A percentile compares a stretch with the other conserved stretches of the same genome.
Evolutionary conservation across 2,329 filamentous ascomycete genomes (phyloP).

Genomic region (Cylindrodendrum hubeiense): DNA sequence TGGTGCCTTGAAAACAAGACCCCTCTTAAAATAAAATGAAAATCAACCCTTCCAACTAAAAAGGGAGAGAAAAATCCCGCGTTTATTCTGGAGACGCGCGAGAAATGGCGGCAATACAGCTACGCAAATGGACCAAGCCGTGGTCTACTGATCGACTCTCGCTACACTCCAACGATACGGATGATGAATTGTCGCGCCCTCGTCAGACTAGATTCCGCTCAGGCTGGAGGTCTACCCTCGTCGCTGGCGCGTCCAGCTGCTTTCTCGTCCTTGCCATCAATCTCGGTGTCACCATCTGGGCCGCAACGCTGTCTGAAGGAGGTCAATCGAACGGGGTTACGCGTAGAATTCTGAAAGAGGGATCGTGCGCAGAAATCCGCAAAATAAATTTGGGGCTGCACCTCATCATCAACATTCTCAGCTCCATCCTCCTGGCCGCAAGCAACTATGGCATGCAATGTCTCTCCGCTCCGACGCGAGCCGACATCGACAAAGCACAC

Average conservation of each 20-base stretch:
- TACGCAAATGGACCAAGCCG: not conserved
- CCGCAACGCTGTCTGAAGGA: not conserved
- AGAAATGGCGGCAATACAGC: too few relatives aligned
- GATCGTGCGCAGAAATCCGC: conserved; percentile 5
- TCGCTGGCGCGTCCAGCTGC: not conserved
- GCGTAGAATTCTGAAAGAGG: conserved; percentile 4
- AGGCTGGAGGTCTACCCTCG: not conserved
- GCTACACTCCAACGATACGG: not conserved
- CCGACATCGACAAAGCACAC: conserved; percentile 43
- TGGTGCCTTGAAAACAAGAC: too few relatives aligned
- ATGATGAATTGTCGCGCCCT: not conserved
- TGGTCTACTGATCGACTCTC: not conserved
- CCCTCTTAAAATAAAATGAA: too few relatives aligned
- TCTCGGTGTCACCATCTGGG: not conserved
- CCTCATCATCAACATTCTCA: conserved; percentile 28
- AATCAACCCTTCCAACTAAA: too few relatives aligned
- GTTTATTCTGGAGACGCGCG: too few relatives aligned
- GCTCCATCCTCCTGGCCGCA: conserved; percentile 21
- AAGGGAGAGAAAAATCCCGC: too few relatives aligned
- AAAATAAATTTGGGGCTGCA: conserved; percentile 18
- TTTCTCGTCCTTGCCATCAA: not conserved
- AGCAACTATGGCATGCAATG: conserved; percentile 54
- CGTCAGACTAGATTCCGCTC: not conserved
- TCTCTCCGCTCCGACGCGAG: conserved; percentile 48
- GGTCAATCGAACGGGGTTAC: not conserved